These are phyloP conservation scores for Aspergillus sclerotiicarbonarius DNA, from an alignment of 495 filamentous ascomycete species.

Conservation along the genomic window DNA sequence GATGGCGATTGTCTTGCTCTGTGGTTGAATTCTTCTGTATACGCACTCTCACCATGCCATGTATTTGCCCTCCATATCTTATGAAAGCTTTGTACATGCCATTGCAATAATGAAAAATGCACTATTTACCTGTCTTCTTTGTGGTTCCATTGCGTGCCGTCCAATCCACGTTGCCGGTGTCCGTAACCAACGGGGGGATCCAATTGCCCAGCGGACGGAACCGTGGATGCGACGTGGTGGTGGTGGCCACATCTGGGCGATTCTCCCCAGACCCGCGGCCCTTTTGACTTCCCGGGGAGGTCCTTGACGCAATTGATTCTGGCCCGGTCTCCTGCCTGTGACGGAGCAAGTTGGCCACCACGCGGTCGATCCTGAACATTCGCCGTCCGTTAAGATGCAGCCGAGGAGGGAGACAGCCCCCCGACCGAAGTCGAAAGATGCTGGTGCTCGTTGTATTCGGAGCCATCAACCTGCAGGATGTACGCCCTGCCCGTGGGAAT, in stretches of 20 bases:
- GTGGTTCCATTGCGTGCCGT: background rate
- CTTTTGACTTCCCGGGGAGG: background rate
- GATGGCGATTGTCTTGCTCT: background rate
- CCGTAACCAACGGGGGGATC: background rate
- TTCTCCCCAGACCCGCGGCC: background rate
- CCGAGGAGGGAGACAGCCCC: background rate
- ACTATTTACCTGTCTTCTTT: background rate
- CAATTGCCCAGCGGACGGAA: background rate
- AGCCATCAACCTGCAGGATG: constrained; percentile 16
- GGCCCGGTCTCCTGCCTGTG: background rate
- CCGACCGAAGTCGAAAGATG: background rate
- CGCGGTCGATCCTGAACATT: too few relatives aligned
- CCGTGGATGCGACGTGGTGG: constrained; percentile 10
- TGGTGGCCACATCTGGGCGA: constrained; percentile 3
- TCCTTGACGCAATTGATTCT: constrained; percentile 31
- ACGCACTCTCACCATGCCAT: background rate
- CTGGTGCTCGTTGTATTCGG: constrained; percentile 5
- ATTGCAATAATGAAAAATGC: constrained; percentile 1
- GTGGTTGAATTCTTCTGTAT: background rate
- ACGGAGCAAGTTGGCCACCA: constrained; percentile 9
- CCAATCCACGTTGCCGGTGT: background rate
- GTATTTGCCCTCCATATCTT: background rate
- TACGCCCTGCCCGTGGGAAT: constrained; percentile 22
- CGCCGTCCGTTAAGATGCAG: too few relatives aligned
- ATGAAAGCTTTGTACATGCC: constrained; percentile 6